A percentile compares a stretch with the other conserved stretches of the same genome.
Conservation (phyloP, 2,329 filamentous ascomycete species). For the Colletotrichum filicis region DNA sequence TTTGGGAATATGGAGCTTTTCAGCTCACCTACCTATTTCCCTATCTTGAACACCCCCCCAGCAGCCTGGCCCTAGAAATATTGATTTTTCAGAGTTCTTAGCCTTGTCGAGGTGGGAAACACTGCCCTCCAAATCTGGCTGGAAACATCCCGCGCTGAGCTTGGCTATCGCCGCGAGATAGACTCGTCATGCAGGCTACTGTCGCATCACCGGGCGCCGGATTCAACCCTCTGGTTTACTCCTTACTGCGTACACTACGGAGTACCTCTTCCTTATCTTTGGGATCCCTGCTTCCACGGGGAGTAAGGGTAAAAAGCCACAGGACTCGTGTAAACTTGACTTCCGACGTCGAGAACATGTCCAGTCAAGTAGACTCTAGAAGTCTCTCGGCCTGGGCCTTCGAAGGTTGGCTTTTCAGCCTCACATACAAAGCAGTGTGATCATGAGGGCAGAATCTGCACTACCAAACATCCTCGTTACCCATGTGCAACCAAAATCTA, state of each 20-base stretch:
- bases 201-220: constrained; percentile 18
- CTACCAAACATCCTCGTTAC: not conserved
- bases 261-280: constrained; percentile 15
- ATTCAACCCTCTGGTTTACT: constrained; percentile 1
- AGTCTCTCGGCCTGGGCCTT: not conserved
- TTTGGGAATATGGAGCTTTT: not conserved
- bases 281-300: not conserved
- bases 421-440: not conserved
- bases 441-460: not conserved
- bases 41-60: constrained; percentile 20
- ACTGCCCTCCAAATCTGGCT: not conserved
- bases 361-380: not conserved
- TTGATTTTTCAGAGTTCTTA: not conserved
- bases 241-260: not conserved
- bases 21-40: not conserved
- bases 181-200: constrained; percentile 9
- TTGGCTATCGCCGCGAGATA: constrained; percentile 11
- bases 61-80: constrained; percentile 11
- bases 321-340: not conserved
- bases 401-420: not conserved
- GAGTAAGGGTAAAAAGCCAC: not conserved
- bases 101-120: not conserved
- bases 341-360: not conserved
- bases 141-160: not conserved
- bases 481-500: not conserved